These are phyloP conservation scores for Chimonanthus salicifolius DNA, from an alignment of 164 flowering plant species.

Conservation along the genomic window DNA sequence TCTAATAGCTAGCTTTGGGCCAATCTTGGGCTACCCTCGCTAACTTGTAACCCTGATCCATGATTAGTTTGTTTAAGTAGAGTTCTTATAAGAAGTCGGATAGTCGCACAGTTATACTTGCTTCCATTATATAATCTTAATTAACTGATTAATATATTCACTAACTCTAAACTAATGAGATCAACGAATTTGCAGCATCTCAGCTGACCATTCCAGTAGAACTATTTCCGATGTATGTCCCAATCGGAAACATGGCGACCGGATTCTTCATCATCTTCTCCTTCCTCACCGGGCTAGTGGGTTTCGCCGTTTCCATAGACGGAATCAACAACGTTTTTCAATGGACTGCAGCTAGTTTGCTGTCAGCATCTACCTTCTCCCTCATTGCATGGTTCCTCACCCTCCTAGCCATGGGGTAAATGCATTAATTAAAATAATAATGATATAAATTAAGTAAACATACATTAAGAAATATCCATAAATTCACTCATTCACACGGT, in stretches of 20 bases:
- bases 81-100: neutral
- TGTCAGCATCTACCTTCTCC: slow-evolving; percentile 63
- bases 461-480: too few species aligned
- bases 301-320: slow-evolving; percentile 57
- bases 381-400: slow-evolving; percentile 55
- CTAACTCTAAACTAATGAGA: neutral
- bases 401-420: slow-evolving; percentile 86
- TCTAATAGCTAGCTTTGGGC: too few species aligned
- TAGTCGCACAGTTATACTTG: neutral
- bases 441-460: too few species aligned
- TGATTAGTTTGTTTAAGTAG: neutral
- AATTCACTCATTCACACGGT: too few species aligned
- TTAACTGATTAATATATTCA: neutral
- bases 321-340: slow-evolving; percentile 44
- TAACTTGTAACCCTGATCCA: neutral
- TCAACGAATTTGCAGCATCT: slow-evolving; percentile 38
- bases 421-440: neutral
- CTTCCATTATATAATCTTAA: neutral
- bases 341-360: slow-evolving; percentile 37
- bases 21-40: too few species aligned
- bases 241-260: slow-evolving; percentile 81
- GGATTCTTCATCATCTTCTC: slow-evolving; percentile 66
- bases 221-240: slow-evolving; percentile 72
- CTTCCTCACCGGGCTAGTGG: slow-evolving; percentile 72
- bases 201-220: slow-evolving; percentile 40